Conservation (phyloP, 305 asterid species). For the Fraxinus dipetala region DNA sequence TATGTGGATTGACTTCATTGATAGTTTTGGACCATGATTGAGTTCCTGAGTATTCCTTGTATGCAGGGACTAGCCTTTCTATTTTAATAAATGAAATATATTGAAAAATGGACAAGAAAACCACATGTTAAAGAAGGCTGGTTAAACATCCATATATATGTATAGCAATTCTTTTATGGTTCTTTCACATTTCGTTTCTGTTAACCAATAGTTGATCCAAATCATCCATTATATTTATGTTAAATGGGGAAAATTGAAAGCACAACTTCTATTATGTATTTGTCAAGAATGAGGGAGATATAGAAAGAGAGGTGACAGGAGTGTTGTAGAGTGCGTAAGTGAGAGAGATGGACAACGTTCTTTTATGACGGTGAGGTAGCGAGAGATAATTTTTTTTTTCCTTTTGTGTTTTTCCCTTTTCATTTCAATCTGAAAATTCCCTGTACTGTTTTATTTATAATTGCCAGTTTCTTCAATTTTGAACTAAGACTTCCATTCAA, state of each 20-base stretch:
- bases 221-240: neutral
- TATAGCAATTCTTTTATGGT: neutral
- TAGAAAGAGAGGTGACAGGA: neutral
- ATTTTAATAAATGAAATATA: neutral
- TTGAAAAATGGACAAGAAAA: neutral
- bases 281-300: neutral
- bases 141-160: too few species aligned
- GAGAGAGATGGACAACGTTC: neutral
- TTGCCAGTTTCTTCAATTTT: neutral
- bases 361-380: neutral
- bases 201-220: neutral
- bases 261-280: neutral
- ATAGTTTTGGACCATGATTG: neutral
- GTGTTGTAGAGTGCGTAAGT: neutral
- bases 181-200: neutral
- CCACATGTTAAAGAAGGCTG: neutral
- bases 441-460: neutral
- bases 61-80: neutral
- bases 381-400: neutral
- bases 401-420: neutral
- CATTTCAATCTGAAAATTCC: neutral
- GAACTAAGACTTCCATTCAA: neutral
- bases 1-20: neutral
- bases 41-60: neutral
- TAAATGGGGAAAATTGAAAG: neutral